Evolutionary conservation across 2,329 filamentous ascomycete species (phyloP), one percentile per base, ranked within the genome.

Genomic region (Hymenoscyphus infarciens): DNA sequence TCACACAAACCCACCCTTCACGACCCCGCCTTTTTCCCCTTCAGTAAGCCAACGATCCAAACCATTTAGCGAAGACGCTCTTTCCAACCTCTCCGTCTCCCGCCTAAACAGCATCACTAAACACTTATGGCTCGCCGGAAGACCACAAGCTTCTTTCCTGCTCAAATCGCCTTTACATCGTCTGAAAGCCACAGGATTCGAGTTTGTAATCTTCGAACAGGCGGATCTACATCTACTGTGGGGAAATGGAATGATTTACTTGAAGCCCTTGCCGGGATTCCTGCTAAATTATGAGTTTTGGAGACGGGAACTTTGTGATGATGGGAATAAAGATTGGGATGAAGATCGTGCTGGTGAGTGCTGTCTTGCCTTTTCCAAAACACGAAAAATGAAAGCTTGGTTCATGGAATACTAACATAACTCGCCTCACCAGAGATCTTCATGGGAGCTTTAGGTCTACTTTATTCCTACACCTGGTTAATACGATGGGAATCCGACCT

Each of bases 401-500:
- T 2, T 19, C 15, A 56, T 56, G 8, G 11, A 42, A 19, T 38
- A 33, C 19, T 56, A 15, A 56, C 13, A 55, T 31, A 15, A 53
- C n/a, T 27, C 16, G 11, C 35, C 49, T 35, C 59, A 63, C 8
- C 45, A 52, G 45, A 52, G 19, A 52, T 52, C 56, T 49, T 29
- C 27, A 60, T 49, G 15, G 52, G 49, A 64, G 67, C n/a, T 38
- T 73, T 52, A 22, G 77, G 77, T 2, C 74, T 75, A 33, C 62
- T 79, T 1, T 63, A 68, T 27, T 72, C 72, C 3, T 78, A 77
- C 64, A 59, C 64, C 2, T 61, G 68, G 10, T 67, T 79, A 1
- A 68, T 79, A 4, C 58, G 39, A 0, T 69, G 73, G 59, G 68
- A 75, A 62, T 74, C 72, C 39, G 77, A 79, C 63, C 73, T 78